Evolutionary conservation across 805 yeast genomes (phyloP), one percentile per base, ranked within the genome.

Genomic region (Ascoidea rubescens): DNA sequence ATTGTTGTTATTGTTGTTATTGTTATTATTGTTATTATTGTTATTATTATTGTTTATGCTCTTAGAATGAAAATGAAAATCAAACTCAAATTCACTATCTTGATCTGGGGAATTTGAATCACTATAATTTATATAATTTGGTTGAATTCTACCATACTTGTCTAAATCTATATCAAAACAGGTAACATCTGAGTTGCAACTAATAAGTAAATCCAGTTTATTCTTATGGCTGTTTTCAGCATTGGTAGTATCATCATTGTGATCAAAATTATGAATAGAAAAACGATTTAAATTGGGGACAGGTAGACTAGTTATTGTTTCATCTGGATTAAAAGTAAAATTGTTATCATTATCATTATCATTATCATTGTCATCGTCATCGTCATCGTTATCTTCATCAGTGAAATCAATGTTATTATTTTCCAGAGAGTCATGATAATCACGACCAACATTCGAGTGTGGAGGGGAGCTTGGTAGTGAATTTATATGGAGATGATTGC

Each of bases 321-420:
- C 49, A n/a, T 52, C 50, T 17, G 10, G 37, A 6, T n/a, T 8
- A 7, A 49, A 48, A 33, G 52, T 31, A n/a, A 48, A 50, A 5
- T 33, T 37, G 12, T 51, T 50, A 31, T 8, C 8, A 37, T 45
- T 48, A 6, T 47, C 52, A 30, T 12, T 32, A 8, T 48, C 45
- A 10, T 54, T 49, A 16, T 50, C 47, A 14, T 49, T 53, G 4
- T 51, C 46, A 12, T 48, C 51, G 14, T 46, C 48, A 4, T 45
- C 49, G 30, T 46, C 48, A 32, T n/a, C 7, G 17, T 46, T 37
- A 5, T 49, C 45, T 1, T 33, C 30, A 8, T n/a, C n/a, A 14
- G 10, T 16, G 8, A 46, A 4, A n/a, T 49, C 51, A 21, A 45
- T 47, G n/a, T 48, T 4, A 49, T 50, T 37, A 37, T 37, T 37